Conservation (phyloP, 768 basidiomycete genomes). For the Panaeolus papilionaceus region DNA sequence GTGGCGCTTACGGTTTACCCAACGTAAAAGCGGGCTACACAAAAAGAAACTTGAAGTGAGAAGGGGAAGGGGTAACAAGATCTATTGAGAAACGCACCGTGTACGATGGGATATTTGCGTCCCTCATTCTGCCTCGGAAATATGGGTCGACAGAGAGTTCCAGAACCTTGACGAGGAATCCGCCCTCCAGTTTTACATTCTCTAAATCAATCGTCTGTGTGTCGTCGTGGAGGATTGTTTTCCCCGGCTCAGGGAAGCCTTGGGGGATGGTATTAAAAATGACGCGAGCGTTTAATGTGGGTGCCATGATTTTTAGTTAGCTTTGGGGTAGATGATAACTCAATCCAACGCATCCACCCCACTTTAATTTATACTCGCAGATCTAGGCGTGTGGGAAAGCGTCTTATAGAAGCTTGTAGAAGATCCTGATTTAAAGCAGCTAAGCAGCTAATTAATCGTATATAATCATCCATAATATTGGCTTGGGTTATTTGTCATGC, state of each 20-base stretch:
- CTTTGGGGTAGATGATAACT: background rate
- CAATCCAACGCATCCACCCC: too few relatives aligned
- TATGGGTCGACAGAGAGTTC: slow-evolving; percentile 52
- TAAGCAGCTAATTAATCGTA: background rate
- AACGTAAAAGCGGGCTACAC: slow-evolving; percentile 32
- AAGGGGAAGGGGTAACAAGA: background rate
- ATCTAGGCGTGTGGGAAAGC: background rate
- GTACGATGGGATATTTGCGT: slow-evolving; percentile 34
- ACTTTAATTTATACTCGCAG: background rate
- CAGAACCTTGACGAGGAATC: slow-evolving; percentile 56
- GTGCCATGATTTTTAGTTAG: background rate
- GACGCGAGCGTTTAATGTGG: background rate
- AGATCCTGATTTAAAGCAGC: too few relatives aligned
- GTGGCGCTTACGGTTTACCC: slow-evolving; percentile 34
- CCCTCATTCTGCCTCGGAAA: slow-evolving; percentile 46
- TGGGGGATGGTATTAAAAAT: background rate
- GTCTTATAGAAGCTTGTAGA: background rate
- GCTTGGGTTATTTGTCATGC: background rate
- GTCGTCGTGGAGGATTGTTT: slow-evolving; percentile 51
- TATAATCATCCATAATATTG: background rate
- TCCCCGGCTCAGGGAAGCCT: slow-evolving; percentile 52
- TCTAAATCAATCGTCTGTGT: slow-evolving; percentile 57
- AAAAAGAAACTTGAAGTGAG: background rate
- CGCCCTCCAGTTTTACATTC: slow-evolving; percentile 48
- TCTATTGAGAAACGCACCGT: background rate